A percentile compares a stretch with the other conserved stretches of the same genome.
Evolutionary conservation across 176 grass and related monocot genomes (phyloP).

Genomic region (Phyllostachys edulis): DNA sequence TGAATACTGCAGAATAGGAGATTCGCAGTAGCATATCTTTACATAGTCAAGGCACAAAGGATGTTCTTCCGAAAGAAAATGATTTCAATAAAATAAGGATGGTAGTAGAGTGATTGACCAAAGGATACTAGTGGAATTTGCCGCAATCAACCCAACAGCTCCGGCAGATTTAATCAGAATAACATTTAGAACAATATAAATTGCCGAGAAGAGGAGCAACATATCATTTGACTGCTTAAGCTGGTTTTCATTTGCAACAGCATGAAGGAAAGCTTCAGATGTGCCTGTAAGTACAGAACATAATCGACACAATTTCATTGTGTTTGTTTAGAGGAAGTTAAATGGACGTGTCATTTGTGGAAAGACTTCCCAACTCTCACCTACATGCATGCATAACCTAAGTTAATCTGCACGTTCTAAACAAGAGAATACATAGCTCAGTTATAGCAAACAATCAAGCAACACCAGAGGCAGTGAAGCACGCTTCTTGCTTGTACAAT

Average conservation of each 20-base stretch:
- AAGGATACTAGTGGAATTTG: slow-evolving; percentile 97
- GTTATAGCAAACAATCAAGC: background rate
- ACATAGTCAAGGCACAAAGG: slow-evolving; percentile 52
- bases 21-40: slow-evolving; percentile 90
- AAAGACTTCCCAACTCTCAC: background rate
- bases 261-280: slow-evolving; percentile 92
- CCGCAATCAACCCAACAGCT: slow-evolving; percentile 86
- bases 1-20: slow-evolving; percentile 73
- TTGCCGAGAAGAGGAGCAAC: slow-evolving; percentile 80
- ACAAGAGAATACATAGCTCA: background rate
- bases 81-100: slow-evolving; percentile 13
- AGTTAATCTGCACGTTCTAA: background rate
- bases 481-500: background rate
- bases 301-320: background rate
- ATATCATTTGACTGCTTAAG: slow-evolving; percentile 86
- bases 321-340: background rate
- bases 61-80: background rate
- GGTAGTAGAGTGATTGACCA: slow-evolving; percentile 15
- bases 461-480: background rate
- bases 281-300: slow-evolving; percentile 59
- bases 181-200: slow-evolving; percentile 79
- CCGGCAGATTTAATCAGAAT: slow-evolving; percentile 73
- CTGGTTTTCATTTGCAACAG: slow-evolving; percentile 86
- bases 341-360: background rate
- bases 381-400: background rate